Evolutionary conservation across 176 grass and related monocot genomes (phyloP), one percentile per base, ranked within the genome.

Genomic region (Otatea glauca): DNA sequence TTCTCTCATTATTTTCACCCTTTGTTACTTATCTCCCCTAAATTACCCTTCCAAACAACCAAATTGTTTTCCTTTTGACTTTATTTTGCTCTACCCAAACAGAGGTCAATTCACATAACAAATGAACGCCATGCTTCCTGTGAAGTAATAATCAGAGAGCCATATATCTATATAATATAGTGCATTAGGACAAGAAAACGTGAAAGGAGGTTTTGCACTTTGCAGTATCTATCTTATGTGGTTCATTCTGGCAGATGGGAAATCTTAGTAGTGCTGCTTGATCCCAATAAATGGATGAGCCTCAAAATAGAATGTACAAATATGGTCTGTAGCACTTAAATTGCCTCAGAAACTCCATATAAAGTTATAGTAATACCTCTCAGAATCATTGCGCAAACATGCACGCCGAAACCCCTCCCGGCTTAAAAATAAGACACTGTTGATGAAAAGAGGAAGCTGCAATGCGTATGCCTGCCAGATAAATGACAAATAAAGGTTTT

Each of bases 401-500:
- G 96, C 96, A 76, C 93, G 89, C 16, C 96, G 93, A 89, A 99
- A 99, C 24, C 96, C 96, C 67, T 99, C 96, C 35, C 96, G 87
- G 65, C 96, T 99, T 77, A 99, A 85, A 92, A 99, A 99, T 68
- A 99, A 90, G 39, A 99, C 76, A 23, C 88, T 89, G 16, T 91
- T 99, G 77, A 99, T 91, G 74, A 96, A 99, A 43, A 99, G 92
- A 85, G 94, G 96, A 90, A 99, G 89, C 60, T 99, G 96, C 72
- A 99, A 83, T 45, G 96, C 84, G 5, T 94, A 99, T 42, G 92
- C 83, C 96, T 99, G 88, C 81, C 75, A 87, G 44, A 89, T 48
- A 85, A 51, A 84, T 51, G 62, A 65, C 18, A 74, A 60, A 18
- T 37, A 66, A 23, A 58, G 55, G 67, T 15, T 51, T 37, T 59